A percentile compares a stretch with the other conserved stretches of the same genome.
phyloP scores from a whole-genome alignment of 2,329 filamentous ascomycete genomes.

The Calonectria honghensis region DNA sequence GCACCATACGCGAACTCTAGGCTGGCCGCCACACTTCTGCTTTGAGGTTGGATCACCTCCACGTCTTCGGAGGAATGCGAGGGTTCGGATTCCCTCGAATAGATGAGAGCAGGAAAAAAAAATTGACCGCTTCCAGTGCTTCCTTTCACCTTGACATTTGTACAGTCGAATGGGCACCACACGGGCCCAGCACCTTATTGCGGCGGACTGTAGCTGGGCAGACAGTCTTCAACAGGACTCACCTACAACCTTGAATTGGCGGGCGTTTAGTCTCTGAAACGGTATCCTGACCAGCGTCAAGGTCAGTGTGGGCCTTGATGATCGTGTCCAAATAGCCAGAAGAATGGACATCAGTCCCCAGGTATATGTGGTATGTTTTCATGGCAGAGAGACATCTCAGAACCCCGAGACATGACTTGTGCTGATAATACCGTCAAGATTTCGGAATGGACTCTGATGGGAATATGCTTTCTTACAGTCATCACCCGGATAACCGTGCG shows the following conservation, averaged over 20 bases:
- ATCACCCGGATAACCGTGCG: not conserved
- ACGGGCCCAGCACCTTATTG: not conserved
- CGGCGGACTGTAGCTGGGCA: not conserved
- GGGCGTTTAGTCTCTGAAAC: not conserved
- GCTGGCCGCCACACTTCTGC: slow-evolving; percentile 15
- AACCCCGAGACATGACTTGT: not conserved
- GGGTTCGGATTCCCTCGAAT: not conserved
- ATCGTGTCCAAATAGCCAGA: not conserved
- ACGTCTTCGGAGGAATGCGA: not conserved
- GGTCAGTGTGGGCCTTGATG: not conserved
- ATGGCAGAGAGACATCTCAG: not conserved
- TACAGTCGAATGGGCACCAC: not conserved
- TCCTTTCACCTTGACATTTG: not conserved
- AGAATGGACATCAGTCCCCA: slow-evolving; percentile 15
- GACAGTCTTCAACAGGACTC: not conserved
- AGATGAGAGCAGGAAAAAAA: not conserved
- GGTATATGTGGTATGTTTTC: slow-evolving; percentile 10
- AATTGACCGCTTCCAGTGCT: not conserved
- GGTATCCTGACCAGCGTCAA: not conserved
- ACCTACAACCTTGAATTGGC: not conserved
- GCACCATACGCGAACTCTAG: not conserved
- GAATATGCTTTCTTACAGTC: not conserved
- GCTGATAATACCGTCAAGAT: not conserved
- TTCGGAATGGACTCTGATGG: slow-evolving; percentile 10
- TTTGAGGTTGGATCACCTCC: slow-evolving; percentile 14